Evolutionary conservation across 805 yeast genomes (phyloP).

Genomic region (Ogataea wickerhamii): DNA sequence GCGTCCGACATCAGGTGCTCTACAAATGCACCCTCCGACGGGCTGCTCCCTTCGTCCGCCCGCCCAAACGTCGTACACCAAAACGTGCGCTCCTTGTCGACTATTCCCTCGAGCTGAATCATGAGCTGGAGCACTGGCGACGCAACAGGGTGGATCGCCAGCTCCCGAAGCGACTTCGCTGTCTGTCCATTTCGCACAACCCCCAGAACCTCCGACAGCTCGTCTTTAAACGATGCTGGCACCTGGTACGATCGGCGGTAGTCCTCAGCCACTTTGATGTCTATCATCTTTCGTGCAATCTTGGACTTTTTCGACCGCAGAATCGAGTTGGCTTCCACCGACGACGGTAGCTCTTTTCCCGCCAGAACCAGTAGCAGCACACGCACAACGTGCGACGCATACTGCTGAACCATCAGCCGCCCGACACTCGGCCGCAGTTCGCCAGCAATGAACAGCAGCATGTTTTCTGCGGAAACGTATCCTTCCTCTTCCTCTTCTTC

Average conservation of each 20-base stretch:
- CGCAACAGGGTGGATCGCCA: constrained; percentile 74
- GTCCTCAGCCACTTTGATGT: constrained; percentile 73
- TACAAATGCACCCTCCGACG: constrained; percentile 72
- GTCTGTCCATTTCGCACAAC: constrained; percentile 37
- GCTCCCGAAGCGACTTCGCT: constrained; percentile 55
- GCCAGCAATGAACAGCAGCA: constrained; percentile 59
- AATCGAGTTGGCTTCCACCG: constrained; percentile 63
- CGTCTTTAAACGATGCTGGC: constrained; percentile 64
- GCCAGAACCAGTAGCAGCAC: constrained; percentile 65
- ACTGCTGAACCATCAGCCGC: constrained; percentile 66
- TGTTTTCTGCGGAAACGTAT: constrained; percentile 57
- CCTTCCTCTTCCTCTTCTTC: constrained; percentile 26
- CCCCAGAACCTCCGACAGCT: constrained; percentile 49
- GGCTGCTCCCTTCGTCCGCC: constrained; percentile 47
- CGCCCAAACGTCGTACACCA: constrained; percentile 62
- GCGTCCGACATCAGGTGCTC: constrained; percentile 81
- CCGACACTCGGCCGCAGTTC: constrained; percentile 61
- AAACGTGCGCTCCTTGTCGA: constrained; percentile 65
- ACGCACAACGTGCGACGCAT: constrained; percentile 86
- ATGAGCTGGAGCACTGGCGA: constrained; percentile 84
- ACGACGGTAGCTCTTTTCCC: constrained; percentile 75
- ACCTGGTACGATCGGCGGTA: constrained; percentile 63
- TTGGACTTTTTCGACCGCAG: constrained; percentile 80
- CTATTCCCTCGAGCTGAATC: constrained; percentile 76
- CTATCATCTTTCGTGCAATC: constrained; percentile 91